phyloP scores from a whole-genome alignment of 768 basidiomycete species.

The Agrocybe pediades region DNA sequence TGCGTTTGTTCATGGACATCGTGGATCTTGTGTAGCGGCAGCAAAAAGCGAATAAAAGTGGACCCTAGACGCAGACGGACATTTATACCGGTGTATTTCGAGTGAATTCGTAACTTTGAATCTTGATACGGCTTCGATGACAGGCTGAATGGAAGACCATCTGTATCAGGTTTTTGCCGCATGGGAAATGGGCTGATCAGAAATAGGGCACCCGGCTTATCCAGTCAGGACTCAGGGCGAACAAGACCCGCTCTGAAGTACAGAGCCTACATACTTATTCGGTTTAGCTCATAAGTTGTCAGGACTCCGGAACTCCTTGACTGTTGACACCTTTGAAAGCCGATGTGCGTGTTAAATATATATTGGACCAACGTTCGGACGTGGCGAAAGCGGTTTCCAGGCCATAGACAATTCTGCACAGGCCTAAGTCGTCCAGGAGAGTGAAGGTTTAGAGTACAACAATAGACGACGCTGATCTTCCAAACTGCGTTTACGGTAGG shows the following conservation, averaged over 20 bases:
- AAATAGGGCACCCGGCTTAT: too few species aligned
- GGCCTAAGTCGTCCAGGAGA: too few species aligned
- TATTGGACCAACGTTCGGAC: too few species aligned
- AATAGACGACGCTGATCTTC: too few species aligned
- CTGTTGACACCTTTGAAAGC: not conserved
- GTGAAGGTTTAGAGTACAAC: too few species aligned
- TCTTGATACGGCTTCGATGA: constrained; percentile 8
- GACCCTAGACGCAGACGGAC: not conserved
- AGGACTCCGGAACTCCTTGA: not conserved
- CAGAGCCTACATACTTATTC: not conserved
- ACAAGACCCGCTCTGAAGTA: constrained; percentile 8
- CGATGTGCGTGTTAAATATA: too few species aligned
- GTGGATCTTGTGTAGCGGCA: not conserved
- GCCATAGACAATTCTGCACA: too few species aligned
- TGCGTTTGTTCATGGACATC: constrained; percentile 12
- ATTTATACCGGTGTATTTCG: constrained; percentile 11
- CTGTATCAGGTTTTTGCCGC: constrained; percentile 1
- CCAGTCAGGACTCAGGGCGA: constrained; percentile 12
- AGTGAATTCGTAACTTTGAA: not conserved
- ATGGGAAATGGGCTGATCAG: constrained; percentile 3
- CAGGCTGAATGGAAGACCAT: constrained; percentile 15
- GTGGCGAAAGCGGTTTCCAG: too few species aligned
- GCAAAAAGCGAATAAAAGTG: constrained; percentile 3
- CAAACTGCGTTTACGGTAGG: too few species aligned
- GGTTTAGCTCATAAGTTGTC: not conserved